Conservation (phyloP, 169 alveolate species). For the Eimeria acervulina region DNA sequence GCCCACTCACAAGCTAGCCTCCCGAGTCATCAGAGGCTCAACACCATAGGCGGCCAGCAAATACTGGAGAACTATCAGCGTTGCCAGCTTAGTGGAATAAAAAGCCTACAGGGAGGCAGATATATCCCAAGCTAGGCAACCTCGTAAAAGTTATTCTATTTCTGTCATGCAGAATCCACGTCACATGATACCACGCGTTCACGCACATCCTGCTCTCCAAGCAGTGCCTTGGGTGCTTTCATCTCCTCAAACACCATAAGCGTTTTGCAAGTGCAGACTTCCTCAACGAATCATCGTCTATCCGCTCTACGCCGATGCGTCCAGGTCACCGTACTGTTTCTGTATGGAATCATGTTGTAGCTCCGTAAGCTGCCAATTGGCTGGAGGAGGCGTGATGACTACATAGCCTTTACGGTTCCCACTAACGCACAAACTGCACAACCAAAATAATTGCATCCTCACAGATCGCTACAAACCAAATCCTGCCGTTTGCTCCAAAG, state of each 20-base stretch:
- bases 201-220: constrained; percentile 5
- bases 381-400: not conserved
- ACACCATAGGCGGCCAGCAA: not conserved
- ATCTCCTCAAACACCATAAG: not conserved
- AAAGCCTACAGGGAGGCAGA: not conserved
- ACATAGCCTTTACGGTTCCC: not conserved
- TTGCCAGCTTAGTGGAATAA: not conserved
- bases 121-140: not conserved
- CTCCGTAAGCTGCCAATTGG: not conserved
- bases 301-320: not conserved
- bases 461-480: not conserved
- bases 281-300: not conserved
- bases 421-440: not conserved
- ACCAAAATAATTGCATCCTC: not conserved
- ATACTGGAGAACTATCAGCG: not conserved
- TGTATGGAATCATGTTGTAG: not conserved
- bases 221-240: not conserved
- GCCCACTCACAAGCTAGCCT: not conserved
- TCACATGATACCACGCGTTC: not conserved
- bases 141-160: not conserved
- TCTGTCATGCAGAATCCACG: not conserved
- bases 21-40: not conserved
- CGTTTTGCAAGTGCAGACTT: too few species aligned
- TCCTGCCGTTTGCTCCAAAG: not conserved
- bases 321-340: not conserved